Conservation (phyloP, 768 basidiomycete species). For the Naganishia friedmannii region DNA sequence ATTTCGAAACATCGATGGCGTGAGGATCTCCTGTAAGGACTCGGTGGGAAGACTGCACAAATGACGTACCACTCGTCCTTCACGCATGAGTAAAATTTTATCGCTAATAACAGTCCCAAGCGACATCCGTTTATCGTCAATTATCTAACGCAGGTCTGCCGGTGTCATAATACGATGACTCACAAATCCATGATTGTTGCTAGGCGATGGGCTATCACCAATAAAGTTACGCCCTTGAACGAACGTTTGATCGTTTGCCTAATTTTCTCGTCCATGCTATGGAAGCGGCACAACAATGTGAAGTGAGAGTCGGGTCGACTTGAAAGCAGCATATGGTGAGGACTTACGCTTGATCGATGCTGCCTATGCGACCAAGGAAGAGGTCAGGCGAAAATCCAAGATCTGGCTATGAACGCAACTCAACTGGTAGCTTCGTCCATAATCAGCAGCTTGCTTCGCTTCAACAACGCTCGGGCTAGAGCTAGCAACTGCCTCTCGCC, state of each 20-base stretch:
- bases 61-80: background rate
- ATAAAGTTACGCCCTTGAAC: slow-evolving; percentile 44
- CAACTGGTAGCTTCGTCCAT: slow-evolving; percentile 49
- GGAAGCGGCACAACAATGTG: background rate
- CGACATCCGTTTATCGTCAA: background rate
- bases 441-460: slow-evolving; percentile 45
- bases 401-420: background rate
- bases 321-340: background rate
- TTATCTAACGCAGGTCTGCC: background rate
- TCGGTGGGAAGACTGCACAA: no score
- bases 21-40: no score
- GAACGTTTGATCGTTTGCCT: slow-evolving; percentile 46
- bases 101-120: background rate
- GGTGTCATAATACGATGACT: background rate
- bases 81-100: background rate
- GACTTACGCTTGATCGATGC: slow-evolving; percentile 6
- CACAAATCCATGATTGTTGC: slow-evolving; percentile 29
- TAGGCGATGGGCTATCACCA: slow-evolving; percentile 49
- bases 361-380: slow-evolving; percentile 58
- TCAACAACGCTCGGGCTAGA: slow-evolving; percentile 46
- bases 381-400: background rate
- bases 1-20: no score
- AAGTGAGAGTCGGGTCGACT: background rate
- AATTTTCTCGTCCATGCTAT: slow-evolving; percentile 52
- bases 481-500: slow-evolving; percentile 50